Conservation (phyloP, 768 basidiomycete genomes). For the Baorangia bicolor region DNA sequence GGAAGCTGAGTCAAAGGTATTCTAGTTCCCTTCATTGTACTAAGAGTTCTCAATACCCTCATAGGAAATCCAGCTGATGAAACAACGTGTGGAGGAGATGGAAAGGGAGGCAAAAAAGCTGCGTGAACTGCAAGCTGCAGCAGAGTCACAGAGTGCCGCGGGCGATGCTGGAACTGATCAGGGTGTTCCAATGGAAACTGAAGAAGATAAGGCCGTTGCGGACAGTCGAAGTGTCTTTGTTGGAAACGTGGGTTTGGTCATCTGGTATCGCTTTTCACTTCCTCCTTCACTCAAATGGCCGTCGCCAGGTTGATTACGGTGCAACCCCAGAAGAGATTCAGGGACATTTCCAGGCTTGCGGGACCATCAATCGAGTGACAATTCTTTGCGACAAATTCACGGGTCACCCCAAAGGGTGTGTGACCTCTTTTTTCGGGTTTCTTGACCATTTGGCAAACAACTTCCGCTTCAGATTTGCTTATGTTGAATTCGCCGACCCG, state of each 20-base stretch:
- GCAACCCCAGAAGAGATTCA: constrained; percentile 99
- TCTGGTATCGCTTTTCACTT: constrained; percentile 2
- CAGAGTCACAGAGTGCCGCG: constrained; percentile 52
- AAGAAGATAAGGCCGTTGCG: constrained; percentile 79
- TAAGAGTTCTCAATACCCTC: constrained; percentile 15
- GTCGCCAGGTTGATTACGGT: constrained; percentile 86
- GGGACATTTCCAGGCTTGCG: constrained; percentile 94
- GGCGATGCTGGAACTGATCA: constrained; percentile 47
- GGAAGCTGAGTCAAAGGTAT: constrained; percentile 63
- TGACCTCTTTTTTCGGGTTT: constrained; percentile 18
- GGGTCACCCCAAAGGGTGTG: constrained; percentile 96
- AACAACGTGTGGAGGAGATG: constrained; percentile 91
- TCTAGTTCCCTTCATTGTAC: constrained; percentile 3
- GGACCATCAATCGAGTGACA: constrained; percentile 97
- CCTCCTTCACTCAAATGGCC: constrained; percentile 10
- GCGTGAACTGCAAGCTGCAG: constrained; percentile 81
- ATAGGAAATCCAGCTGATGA: constrained; percentile 90
- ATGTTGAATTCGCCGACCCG: constrained; percentile 96
- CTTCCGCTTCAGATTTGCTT: constrained; percentile 72
- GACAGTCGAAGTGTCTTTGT: constrained; percentile 91
- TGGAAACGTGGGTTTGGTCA: constrained; percentile 77
- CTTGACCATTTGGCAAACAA: constrained; percentile 6
- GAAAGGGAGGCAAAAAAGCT: constrained; percentile 87
- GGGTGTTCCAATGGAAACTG: constrained; percentile 63
- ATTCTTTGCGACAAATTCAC: constrained; percentile 99